Evolutionary conservation across 768 basidiomycete genomes (phyloP).

Genomic region (Imleria badia): DNA sequence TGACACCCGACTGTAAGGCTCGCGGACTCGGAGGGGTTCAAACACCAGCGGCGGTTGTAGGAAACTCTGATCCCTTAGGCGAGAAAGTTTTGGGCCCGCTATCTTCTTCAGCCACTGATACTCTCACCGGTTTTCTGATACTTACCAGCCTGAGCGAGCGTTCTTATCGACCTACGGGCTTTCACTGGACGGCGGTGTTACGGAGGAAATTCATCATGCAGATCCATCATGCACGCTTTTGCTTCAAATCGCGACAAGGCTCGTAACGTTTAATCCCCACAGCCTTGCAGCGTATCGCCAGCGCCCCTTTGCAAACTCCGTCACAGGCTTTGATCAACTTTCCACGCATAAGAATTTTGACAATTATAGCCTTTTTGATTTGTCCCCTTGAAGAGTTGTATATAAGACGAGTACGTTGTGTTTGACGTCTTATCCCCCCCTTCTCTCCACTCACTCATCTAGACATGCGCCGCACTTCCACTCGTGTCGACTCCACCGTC

Average conservation of each 20-base stretch:
- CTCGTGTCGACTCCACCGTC: neutral
- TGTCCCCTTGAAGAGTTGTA: neutral
- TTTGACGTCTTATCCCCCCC: neutral
- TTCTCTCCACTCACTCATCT: neutral
- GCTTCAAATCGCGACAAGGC: too few relatives aligned
- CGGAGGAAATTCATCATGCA: neutral
- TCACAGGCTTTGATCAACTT: neutral
- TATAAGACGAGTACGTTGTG: neutral
- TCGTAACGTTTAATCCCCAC: too few relatives aligned
- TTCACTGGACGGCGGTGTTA: neutral
- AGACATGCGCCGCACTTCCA: slow-evolving; percentile 4
- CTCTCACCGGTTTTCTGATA: too few relatives aligned
- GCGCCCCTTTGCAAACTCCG: neutral
- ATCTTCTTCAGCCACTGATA: too few relatives aligned
- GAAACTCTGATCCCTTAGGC: too few relatives aligned
- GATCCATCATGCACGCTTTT: neutral
- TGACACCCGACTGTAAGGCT: too few relatives aligned
- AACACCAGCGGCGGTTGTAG: too few relatives aligned
- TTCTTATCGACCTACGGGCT: neutral
- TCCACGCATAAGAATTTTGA: neutral
- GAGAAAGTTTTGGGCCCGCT: too few relatives aligned
- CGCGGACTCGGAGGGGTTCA: too few relatives aligned
- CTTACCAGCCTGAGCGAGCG: too few relatives aligned
- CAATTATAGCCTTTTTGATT: neutral
- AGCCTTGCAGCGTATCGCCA: neutral